A percentile compares a stretch with the other conserved stretches of the same genome.
phyloP scores from a whole-genome alignment of 1,284 basidiomycete genomes.

The Phylloporus sp. region DNA sequence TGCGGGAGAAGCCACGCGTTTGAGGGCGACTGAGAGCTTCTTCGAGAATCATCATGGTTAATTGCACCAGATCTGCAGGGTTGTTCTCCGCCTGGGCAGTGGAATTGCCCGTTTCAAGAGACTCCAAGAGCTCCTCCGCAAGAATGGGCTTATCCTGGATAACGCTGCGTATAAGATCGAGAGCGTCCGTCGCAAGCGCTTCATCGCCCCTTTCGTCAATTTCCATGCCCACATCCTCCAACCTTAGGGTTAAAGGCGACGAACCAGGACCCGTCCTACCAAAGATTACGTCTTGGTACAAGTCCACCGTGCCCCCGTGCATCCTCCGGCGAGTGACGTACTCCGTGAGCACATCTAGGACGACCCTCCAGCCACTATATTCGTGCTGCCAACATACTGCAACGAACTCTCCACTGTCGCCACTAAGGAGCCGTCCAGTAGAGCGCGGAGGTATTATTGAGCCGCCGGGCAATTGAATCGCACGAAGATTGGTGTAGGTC shows the following conservation, averaged over 20 bases:
- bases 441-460: conserved; percentile 69
- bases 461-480: conserved; percentile 77
- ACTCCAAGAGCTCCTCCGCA: conserved; percentile 67
- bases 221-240: conserved; percentile 75
- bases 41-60: conserved; percentile 85
- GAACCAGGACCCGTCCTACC: conserved; percentile 43
- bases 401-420: conserved; percentile 69
- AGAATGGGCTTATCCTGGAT: conserved; percentile 70
- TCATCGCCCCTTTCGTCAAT: conserved; percentile 61
- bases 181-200: conserved; percentile 65
- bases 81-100: conserved; percentile 24
- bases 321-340: conserved; percentile 64
- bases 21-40: conserved; percentile 68
- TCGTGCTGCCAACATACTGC: conserved; percentile 82
- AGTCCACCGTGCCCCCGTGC: conserved; percentile 44
- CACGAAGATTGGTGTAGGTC: conserved; percentile 66
- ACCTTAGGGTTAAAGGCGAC: conserved; percentile 49
- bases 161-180: conserved; percentile 80
- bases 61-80: conserved; percentile 66
- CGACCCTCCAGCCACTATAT: conserved; percentile 82
- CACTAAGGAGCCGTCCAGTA: conserved; percentile 71
- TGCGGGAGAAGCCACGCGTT: conserved; percentile 51
- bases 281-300: conserved; percentile 57
- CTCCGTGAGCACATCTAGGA: conserved; percentile 77
- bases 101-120: conserved; percentile 52